Conservation (phyloP, 371 early-diverging fungal species). For the Choanephora cucurbitarum region DNA sequence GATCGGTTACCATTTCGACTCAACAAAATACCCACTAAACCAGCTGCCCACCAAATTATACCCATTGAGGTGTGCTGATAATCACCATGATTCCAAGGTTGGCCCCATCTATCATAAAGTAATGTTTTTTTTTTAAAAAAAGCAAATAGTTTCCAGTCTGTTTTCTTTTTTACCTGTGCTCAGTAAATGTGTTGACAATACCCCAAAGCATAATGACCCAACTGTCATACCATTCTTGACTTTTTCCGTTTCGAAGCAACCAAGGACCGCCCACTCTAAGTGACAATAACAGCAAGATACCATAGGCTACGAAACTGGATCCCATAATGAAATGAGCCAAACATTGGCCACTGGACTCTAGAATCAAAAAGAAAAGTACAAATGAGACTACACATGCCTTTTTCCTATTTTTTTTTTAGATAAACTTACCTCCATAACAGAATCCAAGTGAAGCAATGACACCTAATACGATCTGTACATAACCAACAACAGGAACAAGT, state of each 20-base stretch:
- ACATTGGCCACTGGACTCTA: slow-evolving; percentile 63
- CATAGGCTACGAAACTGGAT: slow-evolving; percentile 69
- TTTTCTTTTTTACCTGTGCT: slow-evolving; percentile 61
- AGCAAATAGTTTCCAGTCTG: too few relatives aligned
- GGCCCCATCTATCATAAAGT: slow-evolving; percentile 44
- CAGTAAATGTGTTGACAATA: slow-evolving; percentile 70
- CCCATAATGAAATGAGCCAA: slow-evolving; percentile 76
- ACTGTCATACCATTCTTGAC: slow-evolving; percentile 74
- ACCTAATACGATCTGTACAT: slow-evolving; percentile 65
- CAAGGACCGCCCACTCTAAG: slow-evolving; percentile 63
- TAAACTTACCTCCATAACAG: slow-evolving; percentile 56
- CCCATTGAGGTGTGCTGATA: slow-evolving; percentile 72
- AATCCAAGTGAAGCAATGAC: slow-evolving; percentile 66
- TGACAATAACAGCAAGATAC: slow-evolving; percentile 56
- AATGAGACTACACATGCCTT: too few relatives aligned
- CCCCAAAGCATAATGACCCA: slow-evolving; percentile 68
- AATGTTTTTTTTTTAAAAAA: too few relatives aligned
- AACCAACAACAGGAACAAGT: slow-evolving; percentile 56
- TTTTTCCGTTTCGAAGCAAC: slow-evolving; percentile 56
- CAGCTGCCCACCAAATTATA: slow-evolving; percentile 72
- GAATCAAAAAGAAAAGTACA: background rate
- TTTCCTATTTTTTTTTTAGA: too few relatives aligned
- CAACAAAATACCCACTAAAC: slow-evolving; percentile 57
- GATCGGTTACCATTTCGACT: slow-evolving; percentile 58
- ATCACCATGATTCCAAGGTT: slow-evolving; percentile 66